phyloP scores from a whole-genome alignment of 2,329 filamentous ascomycete species.

The Fusarium sp. region DNA sequence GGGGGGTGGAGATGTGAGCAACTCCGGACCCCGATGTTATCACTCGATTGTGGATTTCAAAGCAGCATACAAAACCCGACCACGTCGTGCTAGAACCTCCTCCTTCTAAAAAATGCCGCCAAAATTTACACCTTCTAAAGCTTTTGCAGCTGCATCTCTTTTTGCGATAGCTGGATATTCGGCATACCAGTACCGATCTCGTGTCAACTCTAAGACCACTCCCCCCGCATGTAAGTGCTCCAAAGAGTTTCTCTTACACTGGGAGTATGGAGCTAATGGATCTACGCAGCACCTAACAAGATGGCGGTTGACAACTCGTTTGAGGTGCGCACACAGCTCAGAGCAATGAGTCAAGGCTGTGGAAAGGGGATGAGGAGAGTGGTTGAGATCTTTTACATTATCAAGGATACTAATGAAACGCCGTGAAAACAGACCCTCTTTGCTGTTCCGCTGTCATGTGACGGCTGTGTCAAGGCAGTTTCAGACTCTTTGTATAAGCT shows the following conservation, averaged over 20 bases:
- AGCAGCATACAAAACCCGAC: conserved; percentile 47
- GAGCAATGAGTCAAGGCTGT: conserved; percentile 42
- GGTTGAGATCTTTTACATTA: conserved; percentile 28
- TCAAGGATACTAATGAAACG: conserved; percentile 56
- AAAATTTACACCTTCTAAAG: conserved; percentile 47
- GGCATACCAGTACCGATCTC: conserved; percentile 50
- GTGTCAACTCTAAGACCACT: conserved; percentile 38
- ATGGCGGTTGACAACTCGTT: conserved; percentile 65
- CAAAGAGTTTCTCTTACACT: conserved; percentile 48
- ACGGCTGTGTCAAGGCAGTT: conserved; percentile 89
- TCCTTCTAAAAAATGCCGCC: conserved; percentile 48
- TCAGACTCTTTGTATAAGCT: conserved; percentile 84
- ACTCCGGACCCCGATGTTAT: conserved; percentile 45
- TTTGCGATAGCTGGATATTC: conserved; percentile 51
- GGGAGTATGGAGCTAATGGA: conserved; percentile 42
- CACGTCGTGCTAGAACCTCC: conserved; percentile 35
- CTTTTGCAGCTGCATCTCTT: conserved; percentile 51
- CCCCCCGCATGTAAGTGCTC: conserved; percentile 45
- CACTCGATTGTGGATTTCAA: conserved; percentile 54
- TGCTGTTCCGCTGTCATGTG: conserved; percentile 93
- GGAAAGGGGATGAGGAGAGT: conserved; percentile 47
- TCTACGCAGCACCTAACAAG: conserved; percentile 47
- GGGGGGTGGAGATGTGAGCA: conserved; percentile 22
- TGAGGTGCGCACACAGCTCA: conserved; percentile 57
- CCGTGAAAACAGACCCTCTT: conserved; percentile 81